A percentile compares a stretch with the other conserved stretches of the same genome.
phyloP scores from a whole-genome alignment of 2,329 filamentous ascomycete genomes.

The Aspergillus piperis region DNA sequence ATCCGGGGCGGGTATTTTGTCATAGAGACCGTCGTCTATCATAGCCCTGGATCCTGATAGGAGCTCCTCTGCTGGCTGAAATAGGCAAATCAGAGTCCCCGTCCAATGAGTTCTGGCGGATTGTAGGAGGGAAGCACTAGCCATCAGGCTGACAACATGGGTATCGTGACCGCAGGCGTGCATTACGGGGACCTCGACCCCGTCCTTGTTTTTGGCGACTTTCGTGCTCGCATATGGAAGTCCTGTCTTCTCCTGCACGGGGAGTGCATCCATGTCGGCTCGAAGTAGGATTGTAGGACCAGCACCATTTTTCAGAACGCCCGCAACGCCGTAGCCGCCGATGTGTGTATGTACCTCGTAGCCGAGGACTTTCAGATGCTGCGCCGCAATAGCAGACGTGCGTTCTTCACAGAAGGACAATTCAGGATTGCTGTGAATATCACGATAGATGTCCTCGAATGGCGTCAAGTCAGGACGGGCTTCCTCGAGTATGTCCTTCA shows the following conservation, averaged over 20 bases:
- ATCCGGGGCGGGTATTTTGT: conserved; percentile 57
- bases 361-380: conserved; percentile 40
- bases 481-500: conserved; percentile 30
- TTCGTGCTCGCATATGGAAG: conserved; percentile 57
- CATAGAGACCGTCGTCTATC: conserved; percentile 59
- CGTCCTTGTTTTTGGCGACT: conserved; percentile 48
- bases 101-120: conserved; percentile 50
- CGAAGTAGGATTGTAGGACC: conserved; percentile 60
- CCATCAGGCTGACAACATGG: conserved; percentile 62
- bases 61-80: conserved; percentile 66
- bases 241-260: conserved; percentile 58
- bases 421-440: conserved; percentile 58
- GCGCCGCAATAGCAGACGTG: conserved; percentile 51
- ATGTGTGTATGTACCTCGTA: conserved; percentile 55
- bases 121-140: conserved; percentile 54
- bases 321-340: conserved; percentile 61
- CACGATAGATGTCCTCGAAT: conserved; percentile 58
- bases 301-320: conserved; percentile 56
- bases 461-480: conserved; percentile 45
- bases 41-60: conserved; percentile 61
- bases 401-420: conserved; percentile 57
- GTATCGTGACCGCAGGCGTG: conserved; percentile 70
- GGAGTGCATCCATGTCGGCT: conserved; percentile 65
- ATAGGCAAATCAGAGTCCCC: conserved; percentile 61
- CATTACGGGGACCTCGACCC: conserved; percentile 60